Base-by-base conservation (phyloP, 2,329 filamentous ascomycete genomes). In the Thermothelomyces thermophilus region DNA sequence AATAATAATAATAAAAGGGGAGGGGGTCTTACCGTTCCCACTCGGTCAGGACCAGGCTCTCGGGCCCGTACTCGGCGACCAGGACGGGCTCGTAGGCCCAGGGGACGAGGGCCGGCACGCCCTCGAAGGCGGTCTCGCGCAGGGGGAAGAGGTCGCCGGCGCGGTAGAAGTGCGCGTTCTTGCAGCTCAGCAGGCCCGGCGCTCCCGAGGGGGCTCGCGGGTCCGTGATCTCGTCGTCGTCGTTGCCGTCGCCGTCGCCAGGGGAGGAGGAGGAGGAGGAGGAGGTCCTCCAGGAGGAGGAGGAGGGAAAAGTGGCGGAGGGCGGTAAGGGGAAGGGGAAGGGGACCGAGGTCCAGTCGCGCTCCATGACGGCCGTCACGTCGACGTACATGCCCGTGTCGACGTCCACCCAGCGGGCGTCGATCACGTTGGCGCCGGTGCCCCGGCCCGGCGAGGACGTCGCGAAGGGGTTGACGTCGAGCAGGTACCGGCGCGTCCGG, bases 371-470 rank as follows among this genome's bases (percentile, higher is more conserved):
- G 11, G 80, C 87, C 1, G 88, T 93, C 61, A 94, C 89, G 65
- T 93, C 87, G 65, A 93, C 82, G 66, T 86, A 94, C 61, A 91
- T 75, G 41, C 87, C 87, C 59, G 83, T 93, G 48, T 70, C 67
- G 51, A 76, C 75, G 66, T 93, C 87, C 62, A 93, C 87, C 86
- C 86, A 94, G 40, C 88, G 77, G 20, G 83, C 87, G 66, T 93
- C 88, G 60, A 93, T 93, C 49, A 93, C 77, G 64, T 94, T 94
- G 62, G 75, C 70, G 16, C 86, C 86, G 59, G 86, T 76, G 37
- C 82, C 82, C 19, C 79, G 74, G 22, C 73, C 72, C 2, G 83
- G 70, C 48, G 84, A 70, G 48, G 85, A 76, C 50, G 70, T 71
- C 59, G 81, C 76, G 70, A 83, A 80, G 0, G 86, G 84, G 67